Evolutionary conservation across 768 basidiomycete genomes (phyloP), one percentile per base, ranked within the genome.

Genomic region (Aureoboletus auriporus): DNA sequence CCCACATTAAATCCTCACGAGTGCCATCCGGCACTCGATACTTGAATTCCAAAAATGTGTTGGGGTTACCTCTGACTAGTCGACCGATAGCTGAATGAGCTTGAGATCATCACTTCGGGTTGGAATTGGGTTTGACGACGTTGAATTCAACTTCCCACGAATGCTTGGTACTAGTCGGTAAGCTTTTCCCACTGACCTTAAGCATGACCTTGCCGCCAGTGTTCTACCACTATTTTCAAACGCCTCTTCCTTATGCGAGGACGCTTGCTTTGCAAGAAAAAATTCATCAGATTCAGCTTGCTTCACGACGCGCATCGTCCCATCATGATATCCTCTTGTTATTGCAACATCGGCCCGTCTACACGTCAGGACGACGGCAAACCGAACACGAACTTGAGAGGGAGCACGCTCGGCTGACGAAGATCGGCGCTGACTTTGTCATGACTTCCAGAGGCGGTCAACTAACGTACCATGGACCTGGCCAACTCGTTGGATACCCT

Each of bases 391-490:
- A 80, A 43, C 70, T 86, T 13, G 66, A 75, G 34, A 68, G 71
- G 37, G 89, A 95, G 58, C 75, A 75, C 35, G 51, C 65, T 34
- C 82, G 89, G 17, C 71, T 97, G n/a, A 79, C 76, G 4, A 62
- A 73, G 28, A 73, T 91, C 20, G 95, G 95, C 23, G 95, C 95
- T 0, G 91, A 96, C 62, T 94, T 94, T 59, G 78, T 89, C 34
- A 71, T 80, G 20, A 83, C 93, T 3, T 76, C 80, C 45, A 76
- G 96, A 45, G 96, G 96, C 12, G 96, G 96, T 3, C 86, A 97
- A 69, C 77, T 93, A 49, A 99, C 96, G 2, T 99, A 91, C 67
- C 96, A 99, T 66, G 96, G 96, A 0, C 94, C 96, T 2, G 96
- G 96, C 6, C 96, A 99, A 69, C 75, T 99, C 59, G 89, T 97